Evolutionary conservation across 2,329 filamentous ascomycete genomes (phyloP).

Genomic region (Epichloe glyceriae): DNA sequence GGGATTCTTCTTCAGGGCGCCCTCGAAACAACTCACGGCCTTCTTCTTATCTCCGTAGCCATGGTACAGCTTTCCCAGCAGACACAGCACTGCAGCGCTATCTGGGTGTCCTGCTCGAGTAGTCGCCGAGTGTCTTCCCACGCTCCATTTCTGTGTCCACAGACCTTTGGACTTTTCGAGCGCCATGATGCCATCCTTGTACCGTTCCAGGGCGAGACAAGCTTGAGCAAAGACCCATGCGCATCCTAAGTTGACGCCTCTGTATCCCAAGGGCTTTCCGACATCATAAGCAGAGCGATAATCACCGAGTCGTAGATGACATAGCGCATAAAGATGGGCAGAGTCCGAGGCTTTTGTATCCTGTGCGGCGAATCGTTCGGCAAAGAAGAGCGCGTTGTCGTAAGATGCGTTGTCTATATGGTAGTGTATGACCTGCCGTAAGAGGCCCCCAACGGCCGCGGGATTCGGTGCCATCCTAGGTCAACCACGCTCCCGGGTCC

Average conservation of each 20-base stretch:
- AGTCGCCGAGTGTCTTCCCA: constrained; percentile 73
- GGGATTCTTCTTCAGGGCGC: constrained; percentile 77
- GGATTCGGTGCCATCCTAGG: constrained; percentile 39
- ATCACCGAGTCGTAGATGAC: constrained; percentile 71
- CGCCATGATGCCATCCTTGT: constrained; percentile 68
- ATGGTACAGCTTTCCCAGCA: constrained; percentile 78
- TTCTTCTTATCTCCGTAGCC: constrained; percentile 72
- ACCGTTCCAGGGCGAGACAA: constrained; percentile 65
- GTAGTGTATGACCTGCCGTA: constrained; percentile 50
- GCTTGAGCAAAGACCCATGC: constrained; percentile 86
- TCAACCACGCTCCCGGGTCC: constrained; percentile 5
- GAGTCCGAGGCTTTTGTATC: constrained; percentile 73
- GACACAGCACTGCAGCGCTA: constrained; percentile 66
- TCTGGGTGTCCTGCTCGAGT: constrained; percentile 67
- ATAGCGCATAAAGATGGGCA: constrained; percentile 70
- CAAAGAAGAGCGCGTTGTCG: constrained; percentile 87
- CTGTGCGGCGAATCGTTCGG: constrained; percentile 72
- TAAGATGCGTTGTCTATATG: constrained; percentile 80
- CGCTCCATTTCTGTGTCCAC: constrained; percentile 63
- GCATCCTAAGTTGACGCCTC: constrained; percentile 70
- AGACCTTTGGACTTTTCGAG: constrained; percentile 68
- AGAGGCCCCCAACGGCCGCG: constrained; percentile 34
- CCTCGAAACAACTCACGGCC: constrained; percentile 76
- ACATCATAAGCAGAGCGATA: constrained; percentile 76
- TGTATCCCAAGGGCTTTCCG: constrained; percentile 56